These are phyloP conservation scores for Vaccinium myrtillus DNA, from an alignment of 148 eudicot species.

Conservation along the genomic window DNA sequence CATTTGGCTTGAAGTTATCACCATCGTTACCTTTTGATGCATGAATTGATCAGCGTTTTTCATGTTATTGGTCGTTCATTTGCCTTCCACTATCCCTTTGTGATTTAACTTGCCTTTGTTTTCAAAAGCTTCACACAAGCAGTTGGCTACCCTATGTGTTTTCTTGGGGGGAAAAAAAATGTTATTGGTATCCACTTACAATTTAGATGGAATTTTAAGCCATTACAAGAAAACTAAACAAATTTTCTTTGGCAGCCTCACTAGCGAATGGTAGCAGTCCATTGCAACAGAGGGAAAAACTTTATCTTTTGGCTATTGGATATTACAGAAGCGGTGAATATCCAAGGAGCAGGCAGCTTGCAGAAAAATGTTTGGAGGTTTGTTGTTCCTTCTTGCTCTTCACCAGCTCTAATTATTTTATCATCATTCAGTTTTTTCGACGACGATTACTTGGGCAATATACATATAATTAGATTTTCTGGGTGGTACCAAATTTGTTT, in stretches of 20 bases:
- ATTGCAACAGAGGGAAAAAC: conserved; percentile 66
- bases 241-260: conserved; percentile 54
- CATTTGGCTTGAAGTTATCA: neutral
- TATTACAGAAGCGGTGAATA: conserved; percentile 78
- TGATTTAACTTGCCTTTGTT: neutral
- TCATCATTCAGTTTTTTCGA: neutral
- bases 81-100: neutral
- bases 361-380: conserved; percentile 82
- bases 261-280: conserved; percentile 60
- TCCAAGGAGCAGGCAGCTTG: conserved; percentile 64
- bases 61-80: neutral
- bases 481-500: neutral
- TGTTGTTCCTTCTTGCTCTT: conserved; percentile 4
- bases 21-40: neutral
- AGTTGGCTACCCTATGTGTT: no score
- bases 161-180: neutral
- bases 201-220: neutral
- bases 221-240: neutral
- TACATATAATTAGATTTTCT: neutral
- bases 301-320: conserved; percentile 83
- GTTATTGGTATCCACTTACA: neutral
- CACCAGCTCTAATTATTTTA: neutral
- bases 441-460: neutral
- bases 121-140: neutral
- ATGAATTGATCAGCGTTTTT: neutral